Evolutionary conservation across 2,329 filamentous ascomycete species (phyloP).

Genomic region (Fusarium compactum): DNA sequence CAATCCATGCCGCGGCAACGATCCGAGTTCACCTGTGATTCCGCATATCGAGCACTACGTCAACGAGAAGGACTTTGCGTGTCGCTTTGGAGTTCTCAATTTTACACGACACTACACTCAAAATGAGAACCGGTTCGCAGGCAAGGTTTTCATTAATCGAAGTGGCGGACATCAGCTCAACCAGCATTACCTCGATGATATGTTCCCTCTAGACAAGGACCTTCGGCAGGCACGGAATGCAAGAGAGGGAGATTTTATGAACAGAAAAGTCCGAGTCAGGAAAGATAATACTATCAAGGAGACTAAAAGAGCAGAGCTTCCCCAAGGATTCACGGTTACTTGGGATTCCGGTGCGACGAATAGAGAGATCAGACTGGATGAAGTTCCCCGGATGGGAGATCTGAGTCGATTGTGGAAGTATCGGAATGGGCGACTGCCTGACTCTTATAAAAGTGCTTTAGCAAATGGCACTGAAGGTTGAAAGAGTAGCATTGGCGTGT

Average conservation of each 20-base stretch:
- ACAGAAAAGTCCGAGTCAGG: background rate
- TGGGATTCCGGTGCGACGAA: background rate
- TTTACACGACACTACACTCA: conserved; percentile 10
- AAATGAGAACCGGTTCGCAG: conserved; percentile 34
- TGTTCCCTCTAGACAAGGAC: conserved; percentile 19
- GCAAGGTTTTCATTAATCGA: conserved; percentile 28
- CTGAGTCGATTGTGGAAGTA: conserved; percentile 26
- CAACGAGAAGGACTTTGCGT: conserved; percentile 27
- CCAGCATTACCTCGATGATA: conserved; percentile 31
- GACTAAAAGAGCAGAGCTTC: conserved; percentile 10
- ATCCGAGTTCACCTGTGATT: background rate
- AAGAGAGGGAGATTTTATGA: conserved; percentile 17
- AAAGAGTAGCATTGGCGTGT: background rate
- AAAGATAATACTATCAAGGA: conserved; percentile 12
- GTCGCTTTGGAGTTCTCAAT: conserved; percentile 21
- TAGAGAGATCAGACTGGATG: background rate
- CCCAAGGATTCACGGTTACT: background rate
- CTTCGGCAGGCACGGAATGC: background rate
- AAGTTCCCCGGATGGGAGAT: conserved; percentile 14
- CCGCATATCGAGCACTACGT: conserved; percentile 31
- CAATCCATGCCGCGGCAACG: conserved; percentile 21
- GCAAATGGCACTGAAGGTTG: background rate
- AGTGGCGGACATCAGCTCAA: conserved; percentile 33
- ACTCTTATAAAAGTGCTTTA: background rate
- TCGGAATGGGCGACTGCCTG: conserved; percentile 6